Evolutionary conservation across 805 yeast genomes (phyloP).

Genomic region (Dipodascus albidus): DNA sequence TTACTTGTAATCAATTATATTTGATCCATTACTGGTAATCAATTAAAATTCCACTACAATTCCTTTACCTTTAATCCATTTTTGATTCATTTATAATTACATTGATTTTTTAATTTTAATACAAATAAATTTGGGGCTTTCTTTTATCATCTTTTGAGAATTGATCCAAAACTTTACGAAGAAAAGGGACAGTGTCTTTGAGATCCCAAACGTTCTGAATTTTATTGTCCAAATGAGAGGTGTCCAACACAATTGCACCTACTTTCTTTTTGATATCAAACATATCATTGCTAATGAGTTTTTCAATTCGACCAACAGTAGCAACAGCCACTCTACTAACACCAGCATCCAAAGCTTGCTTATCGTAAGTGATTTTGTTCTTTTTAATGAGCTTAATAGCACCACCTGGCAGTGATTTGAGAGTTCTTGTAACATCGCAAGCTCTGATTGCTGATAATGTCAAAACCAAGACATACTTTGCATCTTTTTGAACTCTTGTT

Average conservation of each 20-base stretch:
- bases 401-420: slow-evolving; percentile 35
- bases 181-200: slow-evolving; percentile 20
- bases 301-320: slow-evolving; percentile 50
- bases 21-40: background rate
- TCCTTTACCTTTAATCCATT: background rate
- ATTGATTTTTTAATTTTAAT: background rate
- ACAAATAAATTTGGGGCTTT: background rate
- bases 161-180: slow-evolving; percentile 12
- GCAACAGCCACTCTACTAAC: slow-evolving; percentile 38
- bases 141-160: background rate
- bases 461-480: slow-evolving; percentile 36
- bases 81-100: background rate
- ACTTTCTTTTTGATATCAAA: slow-evolving; percentile 33
- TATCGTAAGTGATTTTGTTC: slow-evolving; percentile 60
- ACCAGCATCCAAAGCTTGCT: slow-evolving; percentile 26
- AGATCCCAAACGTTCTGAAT: slow-evolving; percentile 49
- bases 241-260: slow-evolving; percentile 46
- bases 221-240: slow-evolving; percentile 50
- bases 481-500: slow-evolving; percentile 12
- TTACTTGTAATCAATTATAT: background rate
- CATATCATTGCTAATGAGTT: slow-evolving; percentile 35
- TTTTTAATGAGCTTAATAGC: slow-evolving; percentile 65
- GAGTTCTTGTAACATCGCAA: slow-evolving; percentile 69
- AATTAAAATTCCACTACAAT: background rate
- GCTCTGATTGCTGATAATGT: slow-evolving; percentile 78